Evolutionary conservation across 305 asterid species (phyloP).

Genomic region (Fraxinus baroniana): DNA sequence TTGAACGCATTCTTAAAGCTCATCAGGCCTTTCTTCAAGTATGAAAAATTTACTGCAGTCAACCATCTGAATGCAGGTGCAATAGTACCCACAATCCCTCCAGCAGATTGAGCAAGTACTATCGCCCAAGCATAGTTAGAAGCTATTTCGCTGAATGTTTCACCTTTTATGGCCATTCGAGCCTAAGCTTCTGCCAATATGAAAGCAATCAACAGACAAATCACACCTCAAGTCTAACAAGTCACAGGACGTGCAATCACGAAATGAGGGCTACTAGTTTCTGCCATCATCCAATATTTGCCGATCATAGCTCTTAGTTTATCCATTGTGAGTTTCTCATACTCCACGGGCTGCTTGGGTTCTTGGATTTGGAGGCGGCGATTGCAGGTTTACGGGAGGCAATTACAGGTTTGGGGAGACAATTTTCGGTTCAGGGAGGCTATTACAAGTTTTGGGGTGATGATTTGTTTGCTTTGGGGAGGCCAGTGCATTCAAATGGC

Average conservation of each 20-base stretch:
- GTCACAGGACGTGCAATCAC: slow-evolving; percentile 24
- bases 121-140: slow-evolving; percentile 20
- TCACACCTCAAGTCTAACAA: neutral
- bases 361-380: neutral
- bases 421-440: too few species aligned
- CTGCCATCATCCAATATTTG: slow-evolving; percentile 28
- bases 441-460: too few species aligned
- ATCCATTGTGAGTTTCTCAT: neutral
- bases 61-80: slow-evolving; percentile 16
- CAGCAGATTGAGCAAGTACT: neutral
- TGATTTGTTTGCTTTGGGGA: too few species aligned
- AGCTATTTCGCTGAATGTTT: neutral
- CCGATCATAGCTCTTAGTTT: neutral
- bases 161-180: neutral
- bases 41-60: neutral
- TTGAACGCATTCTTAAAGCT: neutral
- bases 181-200: slow-evolving; percentile 11
- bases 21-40: neutral
- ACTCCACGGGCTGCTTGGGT: neutral
- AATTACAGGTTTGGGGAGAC: too few species aligned
- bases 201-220: slow-evolving; percentile 5
- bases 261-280: slow-evolving; percentile 24
- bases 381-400: too few species aligned
- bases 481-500: too few species aligned
- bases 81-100: slow-evolving; percentile 15